These are phyloP conservation scores for Boletus sp. DNA, from an alignment of 1,284 basidiomycete species.

Conservation along the genomic window DNA sequence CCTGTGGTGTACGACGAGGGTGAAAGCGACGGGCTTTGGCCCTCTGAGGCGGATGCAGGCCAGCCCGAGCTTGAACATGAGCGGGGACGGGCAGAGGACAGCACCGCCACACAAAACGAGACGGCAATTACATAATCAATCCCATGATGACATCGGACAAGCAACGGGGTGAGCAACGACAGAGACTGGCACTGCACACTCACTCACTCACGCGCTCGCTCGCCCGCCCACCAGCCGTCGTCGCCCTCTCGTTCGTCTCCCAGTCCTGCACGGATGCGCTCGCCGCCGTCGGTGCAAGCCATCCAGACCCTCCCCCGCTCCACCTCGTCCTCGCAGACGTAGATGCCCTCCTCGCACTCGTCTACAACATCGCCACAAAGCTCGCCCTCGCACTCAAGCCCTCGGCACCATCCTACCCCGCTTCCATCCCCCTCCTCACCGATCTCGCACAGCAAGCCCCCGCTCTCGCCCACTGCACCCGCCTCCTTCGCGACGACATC, in stretches of 20 bases:
- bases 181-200: too few relatives aligned
- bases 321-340: conserved; percentile 53
- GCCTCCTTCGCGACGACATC: conserved; percentile 42
- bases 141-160: too few relatives aligned
- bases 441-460: conserved; percentile 54
- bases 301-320: conserved; percentile 24
- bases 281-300: conserved; percentile 22
- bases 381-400: conserved; percentile 64
- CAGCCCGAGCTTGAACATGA: conserved; percentile 10
- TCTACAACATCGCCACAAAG: conserved; percentile 62
- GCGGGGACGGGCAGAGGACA: too few relatives aligned
- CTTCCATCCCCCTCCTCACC: conserved; percentile 51
- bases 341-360: conserved; percentile 54
- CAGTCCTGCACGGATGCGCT: conserved; percentile 48
- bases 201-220: too few relatives aligned
- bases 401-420: conserved; percentile 50
- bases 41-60: background rate
- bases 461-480: conserved; percentile 55
- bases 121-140: conserved; percentile 21
- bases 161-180: too few relatives aligned
- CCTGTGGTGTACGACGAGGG: too few relatives aligned
- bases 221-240: too few relatives aligned
- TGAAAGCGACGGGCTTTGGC: too few relatives aligned
- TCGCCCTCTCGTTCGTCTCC: conserved; percentile 33
- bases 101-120: too few relatives aligned